phyloP scores from a whole-genome alignment of 306 rosid species.

The Quercus suber region DNA sequence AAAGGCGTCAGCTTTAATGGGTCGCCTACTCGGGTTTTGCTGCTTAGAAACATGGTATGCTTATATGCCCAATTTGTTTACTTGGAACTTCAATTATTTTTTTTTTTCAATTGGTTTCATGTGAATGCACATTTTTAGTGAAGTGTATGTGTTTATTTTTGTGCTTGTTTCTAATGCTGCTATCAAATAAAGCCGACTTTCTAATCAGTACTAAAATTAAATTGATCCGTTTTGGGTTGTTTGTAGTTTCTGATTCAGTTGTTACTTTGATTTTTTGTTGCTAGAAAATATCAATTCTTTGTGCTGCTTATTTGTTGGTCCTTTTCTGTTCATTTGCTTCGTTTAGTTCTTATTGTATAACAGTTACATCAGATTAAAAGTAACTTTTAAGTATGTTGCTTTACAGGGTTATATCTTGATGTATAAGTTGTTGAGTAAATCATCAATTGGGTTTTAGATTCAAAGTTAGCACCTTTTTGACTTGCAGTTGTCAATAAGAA shows the following conservation, averaged over 20 bases:
- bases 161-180: not conserved
- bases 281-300: not conserved
- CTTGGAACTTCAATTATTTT: not conserved
- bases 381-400: not conserved
- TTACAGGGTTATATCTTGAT: not conserved
- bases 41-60: conserved; percentile 94
- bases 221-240: not conserved
- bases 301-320: not conserved
- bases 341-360: not conserved
- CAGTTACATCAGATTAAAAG: not conserved
- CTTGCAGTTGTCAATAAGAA: not conserved
- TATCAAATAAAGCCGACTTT: not conserved
- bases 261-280: not conserved
- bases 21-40: conserved; percentile 74
- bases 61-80: not conserved
- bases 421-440: not conserved
- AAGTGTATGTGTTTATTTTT: not conserved
- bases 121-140: not conserved
- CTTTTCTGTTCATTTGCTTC: not conserved
- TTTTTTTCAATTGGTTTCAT: not conserved
- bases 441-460: not conserved
- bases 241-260: not conserved
- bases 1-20: conserved; percentile 80
- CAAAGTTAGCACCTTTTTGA: not conserved
- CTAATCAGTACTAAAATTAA: not conserved